Base-by-base conservation (phyloP, 805 yeast species). In the Wickerhamomyces chambardii region DNA sequence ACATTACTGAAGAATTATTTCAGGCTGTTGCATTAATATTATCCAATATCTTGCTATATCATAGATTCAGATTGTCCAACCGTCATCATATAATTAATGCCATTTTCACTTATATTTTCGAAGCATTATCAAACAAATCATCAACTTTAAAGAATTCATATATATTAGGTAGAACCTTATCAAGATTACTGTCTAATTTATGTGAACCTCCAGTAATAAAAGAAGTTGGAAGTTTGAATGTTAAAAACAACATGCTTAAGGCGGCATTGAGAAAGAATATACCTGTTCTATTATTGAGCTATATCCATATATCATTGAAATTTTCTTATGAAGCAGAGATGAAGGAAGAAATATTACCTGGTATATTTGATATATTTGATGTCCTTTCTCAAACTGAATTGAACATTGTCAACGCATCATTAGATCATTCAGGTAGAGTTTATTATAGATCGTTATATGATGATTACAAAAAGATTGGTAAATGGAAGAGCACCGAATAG, bases 381-480 rank as follows among this genome's bases (percentile, higher is more conserved):
- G 68, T 83, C 2, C 53, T 87, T 26, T 78, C 95, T 0, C 67
- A 65, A 28, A 65, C 66, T 28, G 96, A 87, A 45, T 57, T 87
- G 36, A 70, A 66, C 34, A 53, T 75, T 25, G 68, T 81, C 16
- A 83, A 73, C 48, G 66, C 77, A 4, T 68, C 78, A 6, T 58
- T 87, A 46, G 95, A 90, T 45, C 52, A 61, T 17, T 72, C 83
- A 28, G 82, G 92, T 4, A 72, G 84, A 45, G 66, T 76, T 2
- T 75, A 78, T 46, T 81, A 78, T 64, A 77, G 70, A 48, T 63
- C 73, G 0, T 49, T 89, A 29, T 85, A 83, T 47, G 73, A 73
- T 7, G 84, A 81, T 42, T 90, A 85, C 60, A 75, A 73, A 52
- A 77, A 70, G 50, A 68, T 66, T 40, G 96, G 95, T 33, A 84